These are phyloP conservation scores for Escovopsis weberi DNA, from an alignment of 2,329 filamentous ascomycete species.

Conservation along the genomic window DNA sequence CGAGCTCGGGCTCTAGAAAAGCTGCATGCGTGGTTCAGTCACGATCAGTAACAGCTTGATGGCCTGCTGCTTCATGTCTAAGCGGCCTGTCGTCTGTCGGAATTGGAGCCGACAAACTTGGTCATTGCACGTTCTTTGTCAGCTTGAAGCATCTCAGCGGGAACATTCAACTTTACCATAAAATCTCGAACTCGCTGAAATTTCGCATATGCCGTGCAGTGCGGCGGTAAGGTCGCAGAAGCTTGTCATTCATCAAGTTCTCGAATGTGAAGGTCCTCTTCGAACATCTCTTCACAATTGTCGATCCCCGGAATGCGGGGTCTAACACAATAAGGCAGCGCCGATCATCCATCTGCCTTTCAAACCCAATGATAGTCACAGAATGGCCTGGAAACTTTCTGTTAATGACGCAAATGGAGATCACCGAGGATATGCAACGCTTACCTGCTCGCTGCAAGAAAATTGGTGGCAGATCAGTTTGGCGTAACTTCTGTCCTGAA, in stretches of 20 bases:
- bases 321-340: conserved; percentile 74
- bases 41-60: not conserved
- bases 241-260: conserved; percentile 20
- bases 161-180: conserved; percentile 40
- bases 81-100: not conserved
- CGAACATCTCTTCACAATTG: conserved; percentile 44
- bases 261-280: conserved; percentile 30
- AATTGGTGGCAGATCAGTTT: conserved; percentile 64
- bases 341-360: conserved; percentile 49
- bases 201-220: conserved; percentile 51
- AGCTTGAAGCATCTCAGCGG: not conserved
- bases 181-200: conserved; percentile 64
- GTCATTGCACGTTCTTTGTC: not conserved
- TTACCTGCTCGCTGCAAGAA: conserved; percentile 75
- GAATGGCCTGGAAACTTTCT: conserved; percentile 52
- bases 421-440: conserved; percentile 2
- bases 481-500: conserved; percentile 44
- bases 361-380: conserved; percentile 76
- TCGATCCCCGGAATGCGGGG: conserved; percentile 61
- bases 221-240: conserved; percentile 61
- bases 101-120: no score
- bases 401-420: conserved; percentile 2
- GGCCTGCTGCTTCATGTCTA: not conserved
- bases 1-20: conserved; percentile 77
- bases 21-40: conserved; percentile 60